Base-by-base conservation (phyloP, 2,329 filamentous ascomycete genomes). In the Epichloe uncinata region DNA sequence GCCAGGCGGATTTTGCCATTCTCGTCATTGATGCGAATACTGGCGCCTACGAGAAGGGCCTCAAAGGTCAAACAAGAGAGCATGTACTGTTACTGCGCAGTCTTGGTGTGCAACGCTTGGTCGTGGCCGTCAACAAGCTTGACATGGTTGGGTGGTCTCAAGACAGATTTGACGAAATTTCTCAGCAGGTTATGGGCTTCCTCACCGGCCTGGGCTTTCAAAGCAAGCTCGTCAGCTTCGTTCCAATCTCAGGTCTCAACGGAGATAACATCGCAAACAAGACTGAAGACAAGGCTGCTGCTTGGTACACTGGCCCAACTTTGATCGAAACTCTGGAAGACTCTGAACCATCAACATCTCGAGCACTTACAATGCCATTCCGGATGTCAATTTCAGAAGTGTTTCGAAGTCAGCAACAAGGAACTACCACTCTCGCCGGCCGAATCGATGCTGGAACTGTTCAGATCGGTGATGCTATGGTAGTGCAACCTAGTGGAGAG, bases 81-180 rank as follows among this genome's bases (percentile, higher is more conserved):
- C 93, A 98, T 63, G 88, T 93, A 5, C 69, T 97, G 15, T 76
- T 98, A 1, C 80, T 95, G 5, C 79, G 91, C 53, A 96, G 90
- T 58, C 85, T 97, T 71, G 93, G 93, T 0, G 84, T 98, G 2
- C 85, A 91, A 53, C 79, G 84, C 26, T 75, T 98, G 15, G 83
- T 98, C 41, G 85, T 98, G 30, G 90, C 87, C 2, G 81, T 98
- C 53, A 98, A 98, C 70, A 98, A 98, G 66, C 83, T 98, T 59
- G 93, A 98, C 63, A 84, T 82, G 15, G 82, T 91, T 6, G 71
- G 73, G 5, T 98, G 94, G 94, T 86, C 83, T 2, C 73, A 87
- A 63, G 82, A 81, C 4, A 79, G 88, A 2, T 98, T 94, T 58
- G 77, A 87, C 22, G 85, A 95, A 59, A 96, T 98, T 50, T 77